Evolutionary conservation across 1,139 yeast genomes (phyloP).

Genomic region (Candida sanyaensis): DNA sequence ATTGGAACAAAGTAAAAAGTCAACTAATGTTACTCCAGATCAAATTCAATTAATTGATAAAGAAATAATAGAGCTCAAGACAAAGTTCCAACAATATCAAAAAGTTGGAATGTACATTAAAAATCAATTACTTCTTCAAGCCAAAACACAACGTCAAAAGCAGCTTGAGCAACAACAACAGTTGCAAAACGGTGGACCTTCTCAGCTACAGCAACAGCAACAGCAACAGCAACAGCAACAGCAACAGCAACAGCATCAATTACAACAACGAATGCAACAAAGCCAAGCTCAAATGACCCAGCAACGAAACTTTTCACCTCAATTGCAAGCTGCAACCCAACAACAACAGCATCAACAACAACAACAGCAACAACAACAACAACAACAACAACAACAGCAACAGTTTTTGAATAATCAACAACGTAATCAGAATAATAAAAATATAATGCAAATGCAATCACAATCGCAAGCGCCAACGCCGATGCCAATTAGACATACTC

Average conservation of each 20-base stretch:
- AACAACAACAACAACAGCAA: constrained; percentile 3
- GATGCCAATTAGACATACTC: constrained; percentile 13
- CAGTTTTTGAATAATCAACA: constrained; percentile 7
- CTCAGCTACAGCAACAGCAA: constrained; percentile 6
- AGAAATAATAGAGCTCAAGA: constrained; percentile 38
- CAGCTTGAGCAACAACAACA: constrained; percentile 11
- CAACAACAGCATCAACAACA: too few species aligned
- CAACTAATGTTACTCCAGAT: constrained; percentile 22
- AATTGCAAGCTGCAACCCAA: constrained; percentile 4
- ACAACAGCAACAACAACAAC: constrained; percentile 6
- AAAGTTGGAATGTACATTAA: constrained; percentile 43
- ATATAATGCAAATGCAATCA: constrained; percentile 11
- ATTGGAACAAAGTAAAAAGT: constrained; percentile 29
- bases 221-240: constrained; percentile 10
- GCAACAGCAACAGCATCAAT: constrained; percentile 7
- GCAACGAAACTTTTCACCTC: constrained; percentile 9
- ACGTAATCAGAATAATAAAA: constrained; percentile 9
- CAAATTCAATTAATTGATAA: constrained; percentile 37
- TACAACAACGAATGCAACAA: constrained; percentile 10
- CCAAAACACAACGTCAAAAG: constrained; percentile 19
- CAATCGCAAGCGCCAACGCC: constrained; percentile 13
- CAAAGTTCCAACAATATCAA: constrained; percentile 41
- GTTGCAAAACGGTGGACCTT: not conserved
- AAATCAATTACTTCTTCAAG: constrained; percentile 41
- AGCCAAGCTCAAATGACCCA: constrained; percentile 6